Percentiles rank a stretch among this genome's conserved stretches.
phyloP scores from a whole-genome alignment of 2,329 filamentous ascomycete genomes.

The Cladosporium phlei region DNA sequence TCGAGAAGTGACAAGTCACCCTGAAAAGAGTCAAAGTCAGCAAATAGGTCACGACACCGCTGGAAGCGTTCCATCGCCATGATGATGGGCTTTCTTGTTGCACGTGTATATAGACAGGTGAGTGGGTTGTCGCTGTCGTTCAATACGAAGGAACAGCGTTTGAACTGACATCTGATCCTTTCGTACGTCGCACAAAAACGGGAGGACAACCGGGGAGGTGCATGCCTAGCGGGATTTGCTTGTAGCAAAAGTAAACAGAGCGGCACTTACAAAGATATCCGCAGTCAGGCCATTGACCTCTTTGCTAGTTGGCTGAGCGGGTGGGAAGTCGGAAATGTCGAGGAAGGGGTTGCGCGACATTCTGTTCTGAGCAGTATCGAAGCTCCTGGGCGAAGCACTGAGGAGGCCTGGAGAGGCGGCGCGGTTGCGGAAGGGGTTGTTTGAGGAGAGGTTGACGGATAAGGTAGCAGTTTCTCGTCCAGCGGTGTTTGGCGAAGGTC shows the following conservation, averaged over 20 bases:
- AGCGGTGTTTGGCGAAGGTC: constrained; percentile 34
- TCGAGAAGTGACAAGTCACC: constrained; percentile 65
- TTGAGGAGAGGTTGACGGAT: constrained; percentile 61
- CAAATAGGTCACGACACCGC: constrained; percentile 36
- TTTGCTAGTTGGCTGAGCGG: constrained; percentile 11
- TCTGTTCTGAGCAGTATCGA: constrained; percentile 22
- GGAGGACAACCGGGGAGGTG: background rate
- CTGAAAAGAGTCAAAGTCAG: constrained; percentile 48
- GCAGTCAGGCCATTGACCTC: constrained; percentile 51
- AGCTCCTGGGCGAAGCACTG: constrained; percentile 28
- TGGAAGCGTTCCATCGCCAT: constrained; percentile 37
- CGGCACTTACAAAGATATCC: constrained; percentile 68
- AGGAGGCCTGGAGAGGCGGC: constrained; percentile 53
- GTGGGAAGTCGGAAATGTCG: constrained; percentile 34
- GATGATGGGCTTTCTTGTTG: constrained; percentile 9
- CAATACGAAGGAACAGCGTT: background rate
- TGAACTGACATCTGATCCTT: constrained; percentile 5
- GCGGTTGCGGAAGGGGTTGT: constrained; percentile 76
- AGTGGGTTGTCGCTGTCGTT: no score
- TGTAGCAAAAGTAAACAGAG: background rate
- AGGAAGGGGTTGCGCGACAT: constrained; percentile 74
- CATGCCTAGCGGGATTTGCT: background rate
- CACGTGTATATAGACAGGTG: no score
- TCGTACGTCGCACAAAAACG: constrained; percentile 3
- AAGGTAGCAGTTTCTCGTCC: constrained; percentile 50